Evolutionary conservation across 768 basidiomycete genomes (phyloP), one percentile per base, ranked within the genome.

Genomic region (Pleurotus tuoliensis): DNA sequence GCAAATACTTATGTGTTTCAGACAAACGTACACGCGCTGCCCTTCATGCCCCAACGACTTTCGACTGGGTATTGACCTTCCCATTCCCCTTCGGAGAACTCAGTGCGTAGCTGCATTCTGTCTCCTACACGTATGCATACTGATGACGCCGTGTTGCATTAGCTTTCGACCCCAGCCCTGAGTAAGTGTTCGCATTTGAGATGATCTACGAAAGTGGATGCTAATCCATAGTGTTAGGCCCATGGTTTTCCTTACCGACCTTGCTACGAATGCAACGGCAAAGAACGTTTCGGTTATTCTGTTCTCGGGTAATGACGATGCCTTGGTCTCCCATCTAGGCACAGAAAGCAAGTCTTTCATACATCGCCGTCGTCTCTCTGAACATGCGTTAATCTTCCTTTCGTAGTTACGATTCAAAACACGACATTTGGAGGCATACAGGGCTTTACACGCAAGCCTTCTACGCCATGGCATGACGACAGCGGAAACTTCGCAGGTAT

Each of bases 361-460:
- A 15, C 20, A 11, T 15, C 46, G 40, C 20, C 9, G 34, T 22
- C 1, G 30, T 48, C n/a, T 1, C n/a, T 9, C 11, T 34, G 9
- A 34, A 34, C 30, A 11, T 4, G 5, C 30, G 44, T 39, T 56
- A 55, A 27, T 54, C 59, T 55, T 62, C n/a, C 37, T 51, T 51
- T 60, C n/a, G 3, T 61, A 84, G 82, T 84, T 40, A 74, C 78
- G 13, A 44, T 40, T 13, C 50, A 89, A 85, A 91, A 91, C 62
- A 88, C 87, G 22, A 89, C 89, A 0, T 91, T 90, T 60, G 88
- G 87, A 22, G 88, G 87, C 5, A 83, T 84, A 43, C 86, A 82
- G 68, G 89, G 89, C 3, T 91, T 91, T 66, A 83, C 84, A 3
- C 75, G 81, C 47, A 76, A 78, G 56, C 89, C 89, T 0, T 78